Evolutionary conservation across 139 green algal species (phyloP).

Genomic region (Nannochloris sp.): DNA sequence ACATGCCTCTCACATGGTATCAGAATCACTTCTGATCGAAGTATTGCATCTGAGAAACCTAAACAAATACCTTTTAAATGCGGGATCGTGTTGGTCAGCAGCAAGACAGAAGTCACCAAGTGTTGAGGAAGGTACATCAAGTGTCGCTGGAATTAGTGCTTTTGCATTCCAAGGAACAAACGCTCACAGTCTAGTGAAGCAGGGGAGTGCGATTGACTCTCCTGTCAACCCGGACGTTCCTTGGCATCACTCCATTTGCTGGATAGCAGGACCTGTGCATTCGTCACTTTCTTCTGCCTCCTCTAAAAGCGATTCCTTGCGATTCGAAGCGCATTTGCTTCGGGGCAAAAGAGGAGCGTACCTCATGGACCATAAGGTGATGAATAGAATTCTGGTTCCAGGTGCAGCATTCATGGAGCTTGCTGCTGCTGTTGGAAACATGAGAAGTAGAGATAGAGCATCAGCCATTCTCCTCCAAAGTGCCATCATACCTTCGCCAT

Average conservation of each 20-base stretch:
- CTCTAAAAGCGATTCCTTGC: background rate
- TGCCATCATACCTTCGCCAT: background rate
- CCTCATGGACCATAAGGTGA: slow-evolving; percentile 54
- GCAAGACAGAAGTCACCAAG: background rate
- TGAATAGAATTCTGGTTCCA: slow-evolving; percentile 17
- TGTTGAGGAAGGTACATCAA: slow-evolving; percentile 6
- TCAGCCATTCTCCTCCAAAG: background rate
- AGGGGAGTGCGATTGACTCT: background rate
- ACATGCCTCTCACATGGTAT: slow-evolving; percentile 10
- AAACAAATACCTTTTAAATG: slow-evolving; percentile 40
- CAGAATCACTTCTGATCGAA: background rate
- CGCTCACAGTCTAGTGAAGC: slow-evolving; percentile 14
- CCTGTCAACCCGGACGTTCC: background rate
- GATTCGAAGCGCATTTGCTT: background rate
- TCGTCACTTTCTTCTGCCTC: background rate
- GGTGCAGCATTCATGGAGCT: slow-evolving; percentile 55
- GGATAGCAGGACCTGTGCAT: background rate
- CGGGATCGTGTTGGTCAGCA: slow-evolving; percentile 1
- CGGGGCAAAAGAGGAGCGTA: slow-evolving; percentile 13
- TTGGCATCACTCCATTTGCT: background rate
- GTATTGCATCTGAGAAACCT: slow-evolving; percentile 46
- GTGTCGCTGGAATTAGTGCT: slow-evolving; percentile 17
- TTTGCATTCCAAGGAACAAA: slow-evolving; percentile 41
- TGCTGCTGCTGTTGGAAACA: slow-evolving; percentile 10
- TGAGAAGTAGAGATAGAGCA: background rate